Percentiles rank a stretch among this genome's conserved stretches.
Evolutionary conservation across 441 rosid species (phyloP).

Genomic region (Capsella rubella): DNA sequence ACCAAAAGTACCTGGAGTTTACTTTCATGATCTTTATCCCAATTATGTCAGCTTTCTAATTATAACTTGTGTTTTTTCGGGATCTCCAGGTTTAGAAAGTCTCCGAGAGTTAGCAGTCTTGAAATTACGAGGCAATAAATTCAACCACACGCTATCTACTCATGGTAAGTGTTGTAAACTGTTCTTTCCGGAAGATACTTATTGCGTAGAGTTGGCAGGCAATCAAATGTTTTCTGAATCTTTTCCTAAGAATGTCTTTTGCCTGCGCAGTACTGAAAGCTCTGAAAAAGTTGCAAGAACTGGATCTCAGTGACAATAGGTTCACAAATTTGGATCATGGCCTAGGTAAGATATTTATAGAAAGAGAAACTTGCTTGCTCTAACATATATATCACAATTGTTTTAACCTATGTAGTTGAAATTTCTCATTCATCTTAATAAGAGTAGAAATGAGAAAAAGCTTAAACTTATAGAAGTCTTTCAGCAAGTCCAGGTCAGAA

Average conservation of each 20-base stretch:
- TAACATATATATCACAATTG: neutral
- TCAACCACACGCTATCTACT: slow-evolving; percentile 28
- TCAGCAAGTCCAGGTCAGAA: neutral
- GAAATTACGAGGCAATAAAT: slow-evolving; percentile 20
- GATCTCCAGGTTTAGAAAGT: slow-evolving; percentile 30
- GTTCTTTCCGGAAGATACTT: slow-evolving; percentile 12
- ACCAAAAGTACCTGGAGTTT: neutral
- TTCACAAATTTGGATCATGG: slow-evolving; percentile 16
- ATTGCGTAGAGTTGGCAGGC: neutral
- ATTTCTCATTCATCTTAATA: neutral
- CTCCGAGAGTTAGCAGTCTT: slow-evolving; percentile 30
- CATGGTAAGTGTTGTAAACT: slow-evolving; percentile 24
- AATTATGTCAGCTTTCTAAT: slow-evolving; percentile 5
- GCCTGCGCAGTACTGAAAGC: slow-evolving; percentile 18
- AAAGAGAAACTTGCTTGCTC: slow-evolving; percentile 12
- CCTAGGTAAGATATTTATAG: slow-evolving; percentile 25
- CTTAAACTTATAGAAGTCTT: neutral
- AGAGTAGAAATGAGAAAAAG: slow-evolving; percentile 2
- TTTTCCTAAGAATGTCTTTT: slow-evolving; percentile 6
- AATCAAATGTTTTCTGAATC: neutral
- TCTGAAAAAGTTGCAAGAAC: slow-evolving; percentile 34
- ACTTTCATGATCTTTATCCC: slow-evolving; percentile 5
- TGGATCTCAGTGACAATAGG: slow-evolving; percentile 36
- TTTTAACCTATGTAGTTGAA: neutral
- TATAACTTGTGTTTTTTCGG: neutral